Base-by-base conservation (phyloP, 495 filamentous ascomycete species). In the Monascus purpureus region DNA sequence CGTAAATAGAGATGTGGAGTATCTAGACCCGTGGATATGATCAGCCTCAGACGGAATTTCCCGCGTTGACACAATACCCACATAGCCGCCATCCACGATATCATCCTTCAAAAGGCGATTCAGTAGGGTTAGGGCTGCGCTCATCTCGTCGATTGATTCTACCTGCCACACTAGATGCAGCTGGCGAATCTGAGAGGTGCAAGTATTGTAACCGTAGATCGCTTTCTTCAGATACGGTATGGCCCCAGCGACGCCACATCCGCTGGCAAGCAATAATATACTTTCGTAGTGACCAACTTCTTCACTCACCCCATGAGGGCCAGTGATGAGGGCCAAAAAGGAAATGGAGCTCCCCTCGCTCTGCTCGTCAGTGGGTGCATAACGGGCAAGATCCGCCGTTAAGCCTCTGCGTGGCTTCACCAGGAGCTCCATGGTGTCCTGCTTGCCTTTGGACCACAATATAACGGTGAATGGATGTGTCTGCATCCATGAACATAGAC, bases 401-500 rank as follows among this genome's bases (percentile, higher is more conserved):
- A 50, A 29, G 24, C 46, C 40, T 14, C 26, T 11, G 1, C 32
- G 37, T 18, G 47, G 36, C 25, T 53, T 5, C 6, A 53, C 28
- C 1, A 55, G 34, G 9, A 57, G 38, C n/a, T 57, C 42, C 17
- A 62, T 26, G 6, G 27, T 37, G 19, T 33, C 33, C 31, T 58
- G 39, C 31, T 23, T 38, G 15, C 41, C 43, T 13, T 28, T 8
- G 3, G 43, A 53, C 55, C 43, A 61, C 6, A 40, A 61, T 34
- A 29, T 52, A 1, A 65, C 45, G 8, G 39, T 50, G 32, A 63
- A 65, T n/a, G 48, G 53, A 46, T 65, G 44, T 17, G 39, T 54
- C 36, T 63, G 42, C 14, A 40, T 35, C 36, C 43, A 58, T 25
- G 42, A 57, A 25, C 28, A 52, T 19, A 57, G 30, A 37, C 46